phyloP scores from a whole-genome alignment of 108 stramenopile genomes.

The Nitzschia sp. region DNA sequence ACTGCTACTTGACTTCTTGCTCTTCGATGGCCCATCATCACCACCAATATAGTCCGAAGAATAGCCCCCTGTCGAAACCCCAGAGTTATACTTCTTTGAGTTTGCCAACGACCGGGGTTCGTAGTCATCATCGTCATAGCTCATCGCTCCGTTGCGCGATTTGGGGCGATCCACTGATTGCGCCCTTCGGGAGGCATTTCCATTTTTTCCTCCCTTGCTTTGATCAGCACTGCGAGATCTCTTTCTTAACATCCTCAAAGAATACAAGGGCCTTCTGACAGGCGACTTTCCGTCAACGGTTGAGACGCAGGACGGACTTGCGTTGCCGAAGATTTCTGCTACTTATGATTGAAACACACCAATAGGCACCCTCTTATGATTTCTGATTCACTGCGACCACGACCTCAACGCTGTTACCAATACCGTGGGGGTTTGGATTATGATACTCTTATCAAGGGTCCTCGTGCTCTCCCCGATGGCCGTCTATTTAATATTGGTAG shows the following conservation, averaged over 20 bases:
- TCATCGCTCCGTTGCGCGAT: not conserved
- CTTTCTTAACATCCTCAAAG: constrained; percentile 5
- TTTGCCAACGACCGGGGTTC: not conserved
- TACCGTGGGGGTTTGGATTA: no score
- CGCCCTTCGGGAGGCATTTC: not conserved
- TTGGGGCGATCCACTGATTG: constrained; percentile 11
- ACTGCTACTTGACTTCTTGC: not conserved
- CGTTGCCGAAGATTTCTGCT: no score
- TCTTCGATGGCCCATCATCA: not conserved
- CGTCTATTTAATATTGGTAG: no score
- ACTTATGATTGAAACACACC: no score
- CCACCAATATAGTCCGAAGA: constrained; percentile 3
- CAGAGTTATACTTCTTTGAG: not conserved
- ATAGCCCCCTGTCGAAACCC: not conserved
- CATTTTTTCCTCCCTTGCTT: not conserved
- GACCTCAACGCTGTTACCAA: no score
- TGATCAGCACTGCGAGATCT: constrained; percentile 8
- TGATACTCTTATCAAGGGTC: no score
- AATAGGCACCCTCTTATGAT: no score
- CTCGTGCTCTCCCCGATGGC: no score
- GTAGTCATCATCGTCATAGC: constrained; percentile 1
- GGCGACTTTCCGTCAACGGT: no score
- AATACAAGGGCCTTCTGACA: no score
- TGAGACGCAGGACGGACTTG: no score
- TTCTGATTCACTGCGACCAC: no score